Evolutionary conservation across 805 yeast species (phyloP), one percentile per base, ranked within the genome.

Genomic region (Barnettozyma vustinii): DNA sequence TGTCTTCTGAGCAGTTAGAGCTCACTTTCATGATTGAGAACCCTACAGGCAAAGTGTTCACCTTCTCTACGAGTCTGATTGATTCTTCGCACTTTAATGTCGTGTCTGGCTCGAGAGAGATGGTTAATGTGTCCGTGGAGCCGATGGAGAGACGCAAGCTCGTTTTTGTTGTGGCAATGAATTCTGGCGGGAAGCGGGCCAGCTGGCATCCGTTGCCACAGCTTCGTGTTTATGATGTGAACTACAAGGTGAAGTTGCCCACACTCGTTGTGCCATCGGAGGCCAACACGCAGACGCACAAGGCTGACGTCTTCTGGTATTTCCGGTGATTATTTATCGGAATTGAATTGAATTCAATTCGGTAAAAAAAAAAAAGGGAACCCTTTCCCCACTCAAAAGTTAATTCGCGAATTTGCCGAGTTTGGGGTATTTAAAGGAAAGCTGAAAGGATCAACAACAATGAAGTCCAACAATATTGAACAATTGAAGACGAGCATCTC

Each of bases 21-120:
- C 61, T 80, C 40, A 68, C 60, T 13, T 87, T 78, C 59, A 71
- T 73, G 45, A 59, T 87, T 44, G 96, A 87, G 59, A 87, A 87
- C 58, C 90, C 95, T 13, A 84, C 95, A 0, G 73, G 84, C 2
- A 71, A 84, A 40, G 75, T 83, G 2, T 80, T 88, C 54, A 79
- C 80, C 10, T 88, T 85, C 55, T 66, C 82, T 12, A 70, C 81
- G 2, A 67, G 71, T 12, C 63, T 81, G 4, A 52, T 70, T 1
- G 68, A 72, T 40, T 67, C 67, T 21, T 63, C 57, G 13, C 52
- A 53, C 37, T 56, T 75, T 64, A 60, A 69, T 62, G 37, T 71
- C 10, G 9, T 48, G 53, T 51, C 71, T 56, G 59, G 79, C 62
- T 16, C 66, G 56, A 50, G 71, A 42, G 52, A 53, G 3, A 20